These are phyloP conservation scores for Wickerhamomyces sp. DNA, from an alignment of 1,139 yeast species.

Conservation along the genomic window DNA sequence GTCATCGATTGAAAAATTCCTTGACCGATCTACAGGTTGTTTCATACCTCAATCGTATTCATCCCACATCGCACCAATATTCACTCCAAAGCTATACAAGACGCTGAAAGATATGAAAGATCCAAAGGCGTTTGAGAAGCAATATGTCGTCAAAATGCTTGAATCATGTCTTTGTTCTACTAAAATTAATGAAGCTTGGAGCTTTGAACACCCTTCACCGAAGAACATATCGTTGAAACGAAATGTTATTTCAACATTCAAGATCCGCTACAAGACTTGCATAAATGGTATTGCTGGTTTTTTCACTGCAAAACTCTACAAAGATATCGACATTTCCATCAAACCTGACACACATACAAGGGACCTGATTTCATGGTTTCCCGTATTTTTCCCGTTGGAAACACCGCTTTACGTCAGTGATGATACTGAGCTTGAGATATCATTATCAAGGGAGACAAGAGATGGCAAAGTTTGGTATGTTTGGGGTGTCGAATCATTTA, in stretches of 20 bases:
- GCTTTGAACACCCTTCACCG: conserved; percentile 42
- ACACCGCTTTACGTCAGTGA: conserved; percentile 46
- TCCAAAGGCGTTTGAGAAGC: conserved; percentile 35
- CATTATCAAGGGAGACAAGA: conserved; percentile 35
- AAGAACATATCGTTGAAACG: conserved; percentile 19
- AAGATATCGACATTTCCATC: conserved; percentile 50
- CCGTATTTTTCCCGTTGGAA: conserved; percentile 65
- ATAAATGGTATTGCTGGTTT: conserved; percentile 75
- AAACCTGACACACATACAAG: conserved; percentile 49
- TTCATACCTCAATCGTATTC: conserved; percentile 63
- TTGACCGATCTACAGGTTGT: conserved; percentile 23
- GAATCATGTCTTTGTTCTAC: conserved; percentile 42
- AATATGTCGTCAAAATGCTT: conserved; percentile 57
- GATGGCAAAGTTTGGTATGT: conserved; percentile 60
- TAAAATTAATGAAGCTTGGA: conserved; percentile 45
- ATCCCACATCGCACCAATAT: conserved; percentile 61
- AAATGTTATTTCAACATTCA: conserved; percentile 27
- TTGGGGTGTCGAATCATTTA: conserved; percentile 57
- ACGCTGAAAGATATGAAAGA: conserved; percentile 24
- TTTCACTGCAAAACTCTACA: conserved; percentile 63
- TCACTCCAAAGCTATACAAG: conserved; percentile 44
- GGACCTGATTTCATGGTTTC: conserved; percentile 64
- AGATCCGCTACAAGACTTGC: conserved; percentile 39
- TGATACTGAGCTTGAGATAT: conserved; percentile 45
- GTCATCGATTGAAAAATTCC: conserved; percentile 26